Percentiles rank a stretch among this genome's conserved stretches.
phyloP scores from a whole-genome alignment of 2,329 filamentous ascomycete genomes.

The Diplodia sapinea region DNA sequence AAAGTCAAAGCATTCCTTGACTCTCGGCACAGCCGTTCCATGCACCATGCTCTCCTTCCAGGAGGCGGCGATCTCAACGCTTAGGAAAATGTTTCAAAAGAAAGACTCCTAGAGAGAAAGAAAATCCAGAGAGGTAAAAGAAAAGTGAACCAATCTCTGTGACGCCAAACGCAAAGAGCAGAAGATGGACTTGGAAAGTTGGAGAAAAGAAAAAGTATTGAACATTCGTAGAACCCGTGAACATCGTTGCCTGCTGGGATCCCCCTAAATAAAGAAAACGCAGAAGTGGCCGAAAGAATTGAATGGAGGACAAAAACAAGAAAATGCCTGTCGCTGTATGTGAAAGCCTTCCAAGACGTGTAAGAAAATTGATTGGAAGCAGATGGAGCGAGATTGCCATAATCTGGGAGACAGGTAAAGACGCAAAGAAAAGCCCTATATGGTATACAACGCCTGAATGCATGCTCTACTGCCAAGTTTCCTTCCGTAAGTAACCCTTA shows the following conservation, averaged over 20 bases:
- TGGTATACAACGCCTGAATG: conserved; percentile 32
- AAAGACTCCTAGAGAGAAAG: neutral
- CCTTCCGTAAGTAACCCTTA: conserved; percentile 7
- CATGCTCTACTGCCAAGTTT: conserved; percentile 23
- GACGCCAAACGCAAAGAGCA: neutral
- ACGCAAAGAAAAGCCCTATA: conserved; percentile 14
- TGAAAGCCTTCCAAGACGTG: neutral
- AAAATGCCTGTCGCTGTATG: neutral
- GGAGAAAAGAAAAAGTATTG: neutral
- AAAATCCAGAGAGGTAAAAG: neutral
- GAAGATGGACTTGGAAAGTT: neutral
- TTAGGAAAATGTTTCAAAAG: neutral
- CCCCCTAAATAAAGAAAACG: neutral
- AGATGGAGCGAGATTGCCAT: conserved; percentile 8
- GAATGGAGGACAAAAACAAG: neutral
- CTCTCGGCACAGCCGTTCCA: neutral
- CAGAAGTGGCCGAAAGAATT: neutral
- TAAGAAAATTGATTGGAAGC: neutral
- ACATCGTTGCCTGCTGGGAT: conserved; percentile 6
- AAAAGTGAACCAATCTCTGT: too few species aligned
- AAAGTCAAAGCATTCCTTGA: neutral
- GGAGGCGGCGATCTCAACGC: neutral
- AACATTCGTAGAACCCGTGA: conserved; percentile 14
- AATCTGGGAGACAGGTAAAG: neutral
- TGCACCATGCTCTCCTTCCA: neutral